Evolutionary conservation across 345 rosid genomes (phyloP).

Genomic region (Salix purpurea): DNA sequence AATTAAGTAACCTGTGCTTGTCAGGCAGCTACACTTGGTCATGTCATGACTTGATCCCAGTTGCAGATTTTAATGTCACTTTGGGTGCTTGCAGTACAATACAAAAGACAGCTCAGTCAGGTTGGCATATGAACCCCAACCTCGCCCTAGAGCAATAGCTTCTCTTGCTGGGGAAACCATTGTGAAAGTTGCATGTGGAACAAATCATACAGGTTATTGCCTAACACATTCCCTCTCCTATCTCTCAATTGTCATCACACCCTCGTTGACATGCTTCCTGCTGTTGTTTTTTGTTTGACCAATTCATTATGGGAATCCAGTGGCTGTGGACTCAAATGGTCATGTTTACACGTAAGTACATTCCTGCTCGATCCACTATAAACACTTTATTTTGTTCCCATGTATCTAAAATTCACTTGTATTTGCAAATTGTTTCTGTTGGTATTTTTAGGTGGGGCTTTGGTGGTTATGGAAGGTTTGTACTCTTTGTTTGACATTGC

Average conservation of each 20-base stretch:
- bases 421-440: constrained; percentile 22
- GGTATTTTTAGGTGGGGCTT: constrained; percentile 79
- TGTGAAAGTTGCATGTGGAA: constrained; percentile 91
- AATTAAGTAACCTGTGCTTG: background rate
- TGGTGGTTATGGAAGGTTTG: constrained; percentile 99
- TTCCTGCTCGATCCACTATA: background rate
- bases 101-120: constrained; percentile 86
- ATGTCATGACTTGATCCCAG: constrained; percentile 1
- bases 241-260: background rate
- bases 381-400: background rate
- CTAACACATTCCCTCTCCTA: background rate
- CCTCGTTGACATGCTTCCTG: background rate
- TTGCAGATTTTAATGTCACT: background rate
- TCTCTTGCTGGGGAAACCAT: constrained; percentile 75
- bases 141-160: constrained; percentile 77
- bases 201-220: constrained; percentile 83
- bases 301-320: constrained; percentile 39
- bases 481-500: constrained; percentile 5
- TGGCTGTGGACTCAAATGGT: constrained; percentile 87
- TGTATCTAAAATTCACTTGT: background rate
- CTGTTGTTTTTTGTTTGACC: constrained; percentile 10
- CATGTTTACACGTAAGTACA: constrained; percentile 87
- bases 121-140: constrained; percentile 93
- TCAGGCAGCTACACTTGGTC: background rate
- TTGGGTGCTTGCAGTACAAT: constrained; percentile 60